Percentiles rank a stretch among this genome's conserved stretches.
Conservation (phyloP, 2,329 filamentous ascomycete species). For the Laburnicola sp. region DNA sequence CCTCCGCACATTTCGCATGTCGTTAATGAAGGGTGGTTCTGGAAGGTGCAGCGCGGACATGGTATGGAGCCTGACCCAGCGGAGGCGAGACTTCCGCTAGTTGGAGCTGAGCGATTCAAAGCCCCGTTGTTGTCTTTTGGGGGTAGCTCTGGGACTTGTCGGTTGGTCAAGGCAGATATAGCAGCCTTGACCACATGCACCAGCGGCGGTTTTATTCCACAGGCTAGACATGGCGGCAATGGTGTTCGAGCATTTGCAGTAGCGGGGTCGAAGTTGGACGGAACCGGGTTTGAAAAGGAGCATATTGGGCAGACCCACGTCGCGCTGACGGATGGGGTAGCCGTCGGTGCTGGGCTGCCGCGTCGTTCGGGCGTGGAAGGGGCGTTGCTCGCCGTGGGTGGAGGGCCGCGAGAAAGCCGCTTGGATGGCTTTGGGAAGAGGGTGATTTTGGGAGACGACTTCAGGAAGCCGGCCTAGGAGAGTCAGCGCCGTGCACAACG, state of each 20-base stretch:
- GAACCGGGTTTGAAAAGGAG: conserved; percentile 89
- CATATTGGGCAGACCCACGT: conserved; percentile 98
- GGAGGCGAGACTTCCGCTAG: conserved; percentile 2
- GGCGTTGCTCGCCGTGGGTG: conserved; percentile 48
- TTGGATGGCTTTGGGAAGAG: conserved; percentile 80
- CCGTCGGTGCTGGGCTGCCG: conserved; percentile 49
- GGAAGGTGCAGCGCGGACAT: conserved; percentile 90
- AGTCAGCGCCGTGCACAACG: conserved; percentile 12
- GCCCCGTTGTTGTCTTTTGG: conserved; percentile 42
- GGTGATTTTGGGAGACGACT: conserved; percentile 92
- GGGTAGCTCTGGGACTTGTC: conserved; percentile 43
- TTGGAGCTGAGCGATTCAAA: conserved; percentile 9
- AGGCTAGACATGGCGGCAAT: conserved; percentile 84
- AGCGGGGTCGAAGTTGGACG: conserved; percentile 87
- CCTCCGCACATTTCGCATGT: conserved; percentile 92
- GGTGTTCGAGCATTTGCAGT: conserved; percentile 78
- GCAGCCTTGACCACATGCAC: conserved; percentile 83
- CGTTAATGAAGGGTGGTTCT: conserved; percentile 83
- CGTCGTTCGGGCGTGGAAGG: conserved; percentile 39
- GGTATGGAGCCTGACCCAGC: conserved; percentile 24
- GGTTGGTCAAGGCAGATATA: conserved; percentile 71
- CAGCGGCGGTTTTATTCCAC: conserved; percentile 88
- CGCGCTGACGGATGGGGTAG: conserved; percentile 61
- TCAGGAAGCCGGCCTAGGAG: conserved; percentile 79
- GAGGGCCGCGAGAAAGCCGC: conserved; percentile 59